phyloP scores from a whole-genome alignment of 257 asterid genomes.

The Solanum ahanhuiri region DNA sequence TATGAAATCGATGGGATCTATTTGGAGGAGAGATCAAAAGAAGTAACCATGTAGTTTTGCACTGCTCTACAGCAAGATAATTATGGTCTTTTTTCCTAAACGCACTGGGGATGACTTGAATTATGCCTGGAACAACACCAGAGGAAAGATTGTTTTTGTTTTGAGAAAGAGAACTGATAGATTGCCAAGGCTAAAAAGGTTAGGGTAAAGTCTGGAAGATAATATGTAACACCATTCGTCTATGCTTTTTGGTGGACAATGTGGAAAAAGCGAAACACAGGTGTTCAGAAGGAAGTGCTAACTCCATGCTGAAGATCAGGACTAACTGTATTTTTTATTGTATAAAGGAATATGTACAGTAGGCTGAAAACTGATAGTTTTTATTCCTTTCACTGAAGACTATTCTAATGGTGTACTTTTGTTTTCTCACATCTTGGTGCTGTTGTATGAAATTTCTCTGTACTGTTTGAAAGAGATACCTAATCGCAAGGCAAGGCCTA shows the following conservation, averaged over 20 bases:
- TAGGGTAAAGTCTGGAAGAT: background rate
- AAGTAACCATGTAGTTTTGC: too few relatives aligned
- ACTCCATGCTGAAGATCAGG: too few relatives aligned
- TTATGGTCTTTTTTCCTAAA: too few relatives aligned
- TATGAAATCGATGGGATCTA: background rate
- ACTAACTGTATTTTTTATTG: background rate
- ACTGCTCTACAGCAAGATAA: too few relatives aligned
- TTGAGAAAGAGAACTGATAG: background rate
- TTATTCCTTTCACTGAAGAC: background rate
- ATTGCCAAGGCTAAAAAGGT: background rate
- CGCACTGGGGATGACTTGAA: too few relatives aligned
- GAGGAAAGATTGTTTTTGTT: too few relatives aligned
- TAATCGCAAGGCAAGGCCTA: background rate
- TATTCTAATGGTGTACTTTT: background rate
- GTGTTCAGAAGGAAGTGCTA: background rate
- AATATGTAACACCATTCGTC: background rate
- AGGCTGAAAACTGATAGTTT: background rate
- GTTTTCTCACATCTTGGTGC: background rate
- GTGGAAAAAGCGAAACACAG: background rate
- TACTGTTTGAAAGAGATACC: background rate
- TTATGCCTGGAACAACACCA: too few relatives aligned
- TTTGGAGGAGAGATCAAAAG: background rate
- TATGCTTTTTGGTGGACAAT: background rate
- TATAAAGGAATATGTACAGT: background rate
- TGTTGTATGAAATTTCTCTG: background rate